A percentile compares a stretch with the other conserved stretches of the same genome.
Evolutionary conservation across 75 land plant species (phyloP).

Genomic region (Gnetum montanum): DNA sequence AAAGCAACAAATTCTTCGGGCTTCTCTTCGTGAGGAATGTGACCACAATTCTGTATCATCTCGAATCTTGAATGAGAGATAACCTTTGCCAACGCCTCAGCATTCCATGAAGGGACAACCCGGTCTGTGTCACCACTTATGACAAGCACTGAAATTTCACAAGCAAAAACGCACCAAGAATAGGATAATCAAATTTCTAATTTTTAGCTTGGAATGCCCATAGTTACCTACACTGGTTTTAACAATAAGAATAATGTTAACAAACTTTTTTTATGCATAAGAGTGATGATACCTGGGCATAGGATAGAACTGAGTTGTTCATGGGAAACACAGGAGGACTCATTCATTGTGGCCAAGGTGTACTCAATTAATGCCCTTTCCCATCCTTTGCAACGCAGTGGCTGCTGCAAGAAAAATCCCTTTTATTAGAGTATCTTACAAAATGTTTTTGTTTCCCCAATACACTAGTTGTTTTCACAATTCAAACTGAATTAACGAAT

Average conservation of each 20-base stretch:
- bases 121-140: conserved; percentile 88
- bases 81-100: conserved; percentile 52
- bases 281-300: conserved; percentile 99
- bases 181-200: too few relatives aligned
- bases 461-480: too few relatives aligned
- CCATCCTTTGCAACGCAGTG: conserved; percentile 73
- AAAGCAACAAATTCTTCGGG: conserved; percentile 53
- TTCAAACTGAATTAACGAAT: too few relatives aligned
- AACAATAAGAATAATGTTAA: too few relatives aligned
- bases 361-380: conserved; percentile 78
- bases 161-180: too few relatives aligned
- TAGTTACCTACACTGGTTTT: too few relatives aligned
- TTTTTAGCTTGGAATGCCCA: too few relatives aligned
- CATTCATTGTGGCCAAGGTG: conserved; percentile 45
- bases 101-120: conserved; percentile 89
- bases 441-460: too few relatives aligned
- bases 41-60: conserved; percentile 76
- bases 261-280: too few relatives aligned
- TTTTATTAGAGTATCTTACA: too few relatives aligned
- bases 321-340: conserved; percentile 26
- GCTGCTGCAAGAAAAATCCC: too few relatives aligned
- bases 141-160: conserved; percentile 45
- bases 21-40: conserved; percentile 87
- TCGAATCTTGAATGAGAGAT: conserved; percentile 54
- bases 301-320: too few relatives aligned